Evolutionary conservation across 73 alveolate species (phyloP).

Genomic region (Paramecium caudatum): DNA sequence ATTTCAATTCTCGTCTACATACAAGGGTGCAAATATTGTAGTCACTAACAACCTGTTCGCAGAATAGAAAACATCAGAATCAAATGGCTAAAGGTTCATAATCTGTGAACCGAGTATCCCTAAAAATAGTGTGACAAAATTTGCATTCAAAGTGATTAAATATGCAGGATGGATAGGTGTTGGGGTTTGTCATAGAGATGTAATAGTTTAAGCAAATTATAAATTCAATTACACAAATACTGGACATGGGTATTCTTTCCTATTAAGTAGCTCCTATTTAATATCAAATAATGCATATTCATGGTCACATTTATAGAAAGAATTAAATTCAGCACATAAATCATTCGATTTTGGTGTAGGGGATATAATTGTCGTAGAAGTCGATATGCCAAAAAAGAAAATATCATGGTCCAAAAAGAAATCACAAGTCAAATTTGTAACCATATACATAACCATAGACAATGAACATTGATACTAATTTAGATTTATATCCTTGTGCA

Average conservation of each 20-base stretch:
- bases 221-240: conserved; percentile 47
- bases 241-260: conserved; percentile 49
- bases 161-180: conserved; percentile 69
- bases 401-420: conserved; percentile 25
- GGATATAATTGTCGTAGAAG: conserved; percentile 37
- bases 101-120: conserved; percentile 53
- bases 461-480: conserved; percentile 22
- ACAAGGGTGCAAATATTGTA: conserved; percentile 50
- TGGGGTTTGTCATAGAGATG: conserved; percentile 64
- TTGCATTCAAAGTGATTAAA: conserved; percentile 47
- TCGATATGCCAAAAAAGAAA: conserved; percentile 52
- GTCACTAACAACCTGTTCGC: conserved; percentile 17
- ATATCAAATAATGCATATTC: conserved; percentile 55
- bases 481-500: conserved; percentile 63
- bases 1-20: conserved; percentile 13
- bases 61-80: conserved; percentile 55
- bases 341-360: conserved; percentile 50
- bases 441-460: background rate
- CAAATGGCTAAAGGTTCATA: conserved; percentile 54
- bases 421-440: background rate
- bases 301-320: conserved; percentile 59
- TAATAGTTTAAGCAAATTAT: conserved; percentile 1
- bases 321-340: conserved; percentile 58
- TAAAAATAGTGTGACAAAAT: conserved; percentile 22
- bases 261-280: background rate